Conservation (phyloP, 2,329 filamentous ascomycete species). For the Pseudogymnoascus sp. region DNA sequence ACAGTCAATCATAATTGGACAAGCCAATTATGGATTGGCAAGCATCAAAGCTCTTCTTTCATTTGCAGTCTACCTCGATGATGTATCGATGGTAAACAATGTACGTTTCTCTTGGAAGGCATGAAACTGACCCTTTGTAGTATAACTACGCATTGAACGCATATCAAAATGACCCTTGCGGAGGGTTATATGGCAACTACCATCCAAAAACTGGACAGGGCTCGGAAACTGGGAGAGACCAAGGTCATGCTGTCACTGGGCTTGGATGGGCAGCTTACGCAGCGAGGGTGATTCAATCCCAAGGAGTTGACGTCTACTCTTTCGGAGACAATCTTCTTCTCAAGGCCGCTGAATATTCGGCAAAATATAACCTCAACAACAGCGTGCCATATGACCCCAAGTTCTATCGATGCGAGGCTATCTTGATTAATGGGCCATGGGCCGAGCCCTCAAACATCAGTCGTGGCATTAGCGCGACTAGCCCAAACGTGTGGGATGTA, state of each 20-base stretch:
- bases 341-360: conserved; percentile 32
- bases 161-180: conserved; percentile 32
- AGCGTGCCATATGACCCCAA: conserved; percentile 30
- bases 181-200: conserved; percentile 28
- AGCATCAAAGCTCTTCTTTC: conserved; percentile 33
- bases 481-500: conserved; percentile 17
- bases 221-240: conserved; percentile 33
- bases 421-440: conserved; percentile 35
- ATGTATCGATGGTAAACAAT: conserved; percentile 28
- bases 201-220: conserved; percentile 30
- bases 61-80: conserved; percentile 36
- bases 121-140: conserved; percentile 8
- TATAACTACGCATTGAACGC: conserved; percentile 36
- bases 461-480: conserved; percentile 18
- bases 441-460: conserved; percentile 23
- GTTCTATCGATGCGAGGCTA: conserved; percentile 34
- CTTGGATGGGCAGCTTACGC: conserved; percentile 32
- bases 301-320: conserved; percentile 31
- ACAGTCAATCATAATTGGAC: conserved; percentile 33
- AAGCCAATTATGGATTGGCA: conserved; percentile 37
- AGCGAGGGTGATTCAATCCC: conserved; percentile 29
- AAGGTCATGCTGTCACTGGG: conserved; percentile 28
- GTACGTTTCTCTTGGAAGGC: background rate
- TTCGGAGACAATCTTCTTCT: conserved; percentile 29
- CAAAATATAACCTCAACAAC: conserved; percentile 33